These are phyloP conservation scores for Crucibulum laeve DNA, from an alignment of 768 basidiomycete genomes.

Conservation along the genomic window DNA sequence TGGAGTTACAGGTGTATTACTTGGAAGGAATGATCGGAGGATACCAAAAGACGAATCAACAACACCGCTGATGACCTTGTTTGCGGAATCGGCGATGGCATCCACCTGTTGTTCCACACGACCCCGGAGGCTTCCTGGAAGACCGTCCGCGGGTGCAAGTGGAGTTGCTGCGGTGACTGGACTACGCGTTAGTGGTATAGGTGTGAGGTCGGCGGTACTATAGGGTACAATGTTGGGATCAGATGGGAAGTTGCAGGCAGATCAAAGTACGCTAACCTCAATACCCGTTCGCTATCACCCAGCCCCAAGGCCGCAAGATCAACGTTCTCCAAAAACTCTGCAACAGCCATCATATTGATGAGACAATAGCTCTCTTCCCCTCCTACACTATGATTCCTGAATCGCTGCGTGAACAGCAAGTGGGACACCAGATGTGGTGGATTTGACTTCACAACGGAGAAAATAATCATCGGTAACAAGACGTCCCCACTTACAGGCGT, in stretches of 20 bases:
- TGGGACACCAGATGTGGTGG: constrained; percentile 76
- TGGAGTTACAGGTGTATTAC: too few species aligned
- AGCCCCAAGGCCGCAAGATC: constrained; percentile 70
- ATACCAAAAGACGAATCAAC: constrained; percentile 90
- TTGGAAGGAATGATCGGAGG: constrained; percentile 70
- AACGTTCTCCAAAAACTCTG: constrained; percentile 93
- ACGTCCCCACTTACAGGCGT: constrained; percentile 81
- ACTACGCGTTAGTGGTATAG: constrained; percentile 67
- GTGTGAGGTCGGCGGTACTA: constrained; percentile 77
- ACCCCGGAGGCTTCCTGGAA: constrained; percentile 54
- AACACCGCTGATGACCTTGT: constrained; percentile 82
- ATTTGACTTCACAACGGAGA: constrained; percentile 89
- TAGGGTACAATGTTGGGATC: neutral
- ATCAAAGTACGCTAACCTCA: constrained; percentile 44
- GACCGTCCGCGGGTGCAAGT: constrained; percentile 37
- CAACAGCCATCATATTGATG: constrained; percentile 92
- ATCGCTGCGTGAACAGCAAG: constrained; percentile 61
- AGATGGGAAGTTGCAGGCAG: constrained; percentile 1
- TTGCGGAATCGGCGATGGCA: constrained; percentile 75
- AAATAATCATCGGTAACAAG: constrained; percentile 90
- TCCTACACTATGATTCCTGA: constrained; percentile 49
- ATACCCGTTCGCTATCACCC: constrained; percentile 48
- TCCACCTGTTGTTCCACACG: constrained; percentile 80
- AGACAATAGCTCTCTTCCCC: constrained; percentile 93
- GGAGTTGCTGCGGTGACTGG: constrained; percentile 44